These are phyloP conservation scores for Daldinia sp. DNA, from an alignment of 2,329 filamentous ascomycete species.

Conservation along the genomic window DNA sequence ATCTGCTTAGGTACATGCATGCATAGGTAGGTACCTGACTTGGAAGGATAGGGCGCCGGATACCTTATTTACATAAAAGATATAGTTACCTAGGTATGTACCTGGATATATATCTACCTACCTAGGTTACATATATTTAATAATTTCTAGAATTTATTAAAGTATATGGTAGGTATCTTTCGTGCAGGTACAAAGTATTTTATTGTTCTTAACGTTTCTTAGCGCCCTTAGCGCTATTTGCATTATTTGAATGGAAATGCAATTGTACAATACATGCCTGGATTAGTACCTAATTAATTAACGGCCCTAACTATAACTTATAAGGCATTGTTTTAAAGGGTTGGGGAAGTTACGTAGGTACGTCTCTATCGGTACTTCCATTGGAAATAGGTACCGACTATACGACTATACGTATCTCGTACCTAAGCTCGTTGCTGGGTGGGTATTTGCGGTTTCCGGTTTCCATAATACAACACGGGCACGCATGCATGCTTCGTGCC, in stretches of 20 bases:
- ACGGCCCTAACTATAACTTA: background rate
- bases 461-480: background rate
- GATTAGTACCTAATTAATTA: background rate
- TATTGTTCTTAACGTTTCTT: too few relatives aligned
- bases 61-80: too few relatives aligned
- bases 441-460: conserved; percentile 3
- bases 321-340: too few relatives aligned
- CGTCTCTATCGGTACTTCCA: too few relatives aligned
- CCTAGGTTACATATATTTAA: background rate
- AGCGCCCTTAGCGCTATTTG: too few relatives aligned
- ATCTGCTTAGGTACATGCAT: background rate
- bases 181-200: too few relatives aligned
- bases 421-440: conserved; percentile 26
- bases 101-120: background rate
- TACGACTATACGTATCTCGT: background rate
- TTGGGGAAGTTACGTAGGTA: background rate
- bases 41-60: too few relatives aligned
- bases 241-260: too few relatives aligned
- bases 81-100: background rate
- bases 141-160: background rate
- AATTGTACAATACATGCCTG: too few relatives aligned
- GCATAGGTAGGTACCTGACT: background rate
- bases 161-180: background rate
- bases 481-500: too few relatives aligned
- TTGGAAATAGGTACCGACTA: background rate